Percentiles rank a stretch among this genome's conserved stretches.
Evolutionary conservation across 2,329 filamentous ascomycete species (phyloP).

Genomic region (Hirsutella minnesotensis): DNA sequence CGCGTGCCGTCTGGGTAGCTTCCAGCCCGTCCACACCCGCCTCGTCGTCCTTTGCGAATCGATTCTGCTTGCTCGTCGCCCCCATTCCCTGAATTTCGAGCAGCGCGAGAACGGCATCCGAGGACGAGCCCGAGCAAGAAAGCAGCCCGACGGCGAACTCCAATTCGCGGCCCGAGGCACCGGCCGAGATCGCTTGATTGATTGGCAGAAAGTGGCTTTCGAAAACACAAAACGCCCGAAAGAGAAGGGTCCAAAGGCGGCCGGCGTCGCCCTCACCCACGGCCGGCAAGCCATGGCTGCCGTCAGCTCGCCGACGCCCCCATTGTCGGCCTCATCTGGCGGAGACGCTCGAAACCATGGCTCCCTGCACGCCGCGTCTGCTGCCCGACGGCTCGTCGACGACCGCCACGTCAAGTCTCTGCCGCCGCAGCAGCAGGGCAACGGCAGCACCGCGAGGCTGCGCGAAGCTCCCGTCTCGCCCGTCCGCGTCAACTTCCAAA

Average conservation of each 20-base stretch:
- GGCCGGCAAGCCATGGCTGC: slow-evolving; percentile 18
- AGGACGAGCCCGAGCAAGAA: too few relatives aligned
- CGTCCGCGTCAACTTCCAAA: slow-evolving; percentile 40
- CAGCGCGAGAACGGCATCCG: too few relatives aligned
- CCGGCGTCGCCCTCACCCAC: not conserved
- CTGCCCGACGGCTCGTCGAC: slow-evolving; percentile 9
- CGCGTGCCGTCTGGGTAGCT: not conserved
- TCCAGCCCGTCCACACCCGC: not conserved
- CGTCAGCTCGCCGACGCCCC: slow-evolving; percentile 21
- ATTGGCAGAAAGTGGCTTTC: too few relatives aligned
- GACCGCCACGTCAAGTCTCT: slow-evolving; percentile 21
- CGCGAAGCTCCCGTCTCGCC: slow-evolving; percentile 43
- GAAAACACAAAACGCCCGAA: too few relatives aligned
- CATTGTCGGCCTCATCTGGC: slow-evolving; percentile 15
- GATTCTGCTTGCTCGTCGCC: too few relatives aligned
- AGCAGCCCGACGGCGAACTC: too few relatives aligned
- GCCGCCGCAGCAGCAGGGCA: slow-evolving; percentile 10
- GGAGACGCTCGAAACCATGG: slow-evolving; percentile 9
- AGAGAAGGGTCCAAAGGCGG: too few relatives aligned
- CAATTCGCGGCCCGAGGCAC: too few relatives aligned
- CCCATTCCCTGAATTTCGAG: too few relatives aligned
- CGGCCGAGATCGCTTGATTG: too few relatives aligned
- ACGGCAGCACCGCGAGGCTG: slow-evolving; percentile 26
- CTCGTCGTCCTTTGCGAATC: not conserved
- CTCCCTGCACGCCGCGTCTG: slow-evolving; percentile 4